Conservation (phyloP, 106 monocot genomes). For the Dioscorea alata region DNA sequence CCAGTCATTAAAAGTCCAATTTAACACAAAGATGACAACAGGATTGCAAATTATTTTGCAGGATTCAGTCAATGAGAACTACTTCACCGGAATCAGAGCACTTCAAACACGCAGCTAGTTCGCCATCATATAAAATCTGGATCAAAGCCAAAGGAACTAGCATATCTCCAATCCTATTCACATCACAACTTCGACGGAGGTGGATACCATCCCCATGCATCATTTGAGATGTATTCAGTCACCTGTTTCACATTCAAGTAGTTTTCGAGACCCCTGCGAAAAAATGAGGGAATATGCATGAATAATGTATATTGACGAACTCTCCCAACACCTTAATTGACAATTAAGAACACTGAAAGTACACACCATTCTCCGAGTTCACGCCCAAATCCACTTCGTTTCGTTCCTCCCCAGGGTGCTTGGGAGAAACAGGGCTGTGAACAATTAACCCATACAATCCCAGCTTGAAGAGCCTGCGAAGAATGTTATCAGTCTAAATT, state of each 20-base stretch:
- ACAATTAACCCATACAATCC: slow-evolving; percentile 89
- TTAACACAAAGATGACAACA: too few relatives aligned
- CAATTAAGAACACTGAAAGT: neutral
- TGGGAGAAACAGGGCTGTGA: slow-evolving; percentile 90
- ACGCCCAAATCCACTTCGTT: slow-evolving; percentile 95
- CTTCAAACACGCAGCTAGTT: too few relatives aligned
- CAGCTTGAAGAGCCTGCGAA: slow-evolving; percentile 63
- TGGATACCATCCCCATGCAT: slow-evolving; percentile 87
- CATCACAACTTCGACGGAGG: slow-evolving; percentile 63
- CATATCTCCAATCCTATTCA: neutral
- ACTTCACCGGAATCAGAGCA: too few relatives aligned
- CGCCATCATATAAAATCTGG: too few relatives aligned
- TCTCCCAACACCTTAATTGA: neutral
- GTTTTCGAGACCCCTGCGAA: slow-evolving; percentile 79
- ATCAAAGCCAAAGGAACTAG: too few relatives aligned
- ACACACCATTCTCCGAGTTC: slow-evolving; percentile 93
- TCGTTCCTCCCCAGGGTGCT: slow-evolving; percentile 98
- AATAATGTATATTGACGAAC: neutral
- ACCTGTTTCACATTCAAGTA: slow-evolving; percentile 91
- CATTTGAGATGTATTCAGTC: slow-evolving; percentile 80
- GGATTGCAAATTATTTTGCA: too few relatives aligned
- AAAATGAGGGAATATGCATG: neutral
- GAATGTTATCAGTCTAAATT: neutral
- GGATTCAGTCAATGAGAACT: too few relatives aligned
- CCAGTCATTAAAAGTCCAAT: too few relatives aligned